Base-by-base conservation (phyloP, 768 basidiomycete species). In the Psilocybe azurescens region DNA sequence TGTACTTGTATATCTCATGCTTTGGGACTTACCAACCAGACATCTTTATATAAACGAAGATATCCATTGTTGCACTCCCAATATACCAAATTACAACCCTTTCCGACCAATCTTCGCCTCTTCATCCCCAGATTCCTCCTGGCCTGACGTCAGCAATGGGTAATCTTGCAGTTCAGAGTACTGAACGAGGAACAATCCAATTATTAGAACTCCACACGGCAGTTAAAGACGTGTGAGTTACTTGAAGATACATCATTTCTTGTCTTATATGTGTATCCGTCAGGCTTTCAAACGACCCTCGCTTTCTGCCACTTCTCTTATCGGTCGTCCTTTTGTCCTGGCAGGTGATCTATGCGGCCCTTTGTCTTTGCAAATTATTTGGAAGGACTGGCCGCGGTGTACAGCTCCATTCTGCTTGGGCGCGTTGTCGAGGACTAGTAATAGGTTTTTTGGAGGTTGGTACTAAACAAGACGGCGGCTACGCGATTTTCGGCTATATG, bases 401-500 rank as follows among this genome's bases (percentile, higher is more conserved):
- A 44, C 14, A 5, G 8, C 14, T 1, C 41, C 5, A 14, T 13
- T 9, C 41, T 44, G 5, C 2, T 5, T 44, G 41, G 41, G 14
- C 41, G 14, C 41, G 41, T 44, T 44, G 11, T 44, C 41, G 14
- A 14, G 14, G 41, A 7, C 41, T 44, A 14, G 38, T 39, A 1
- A 3, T 8, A 39, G 38, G 38, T 13, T 14, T 9, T 5, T 14
- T 16, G 41, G 41, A 16, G 14, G 41, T 44, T n/a, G 5, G n/a
- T 14, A 13, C n/a, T 5, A 7, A 10, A 16, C 41, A 44, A 16
- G 41, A 44, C 24, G 62, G 62, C 13, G 46, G 53, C n/a, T 54
- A 50, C 11, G 16, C 10, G 18, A 54, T 59, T 36, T 59, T 58
- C 50, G 62, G 20, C 1, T 63, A 39, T 14, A 50, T 41, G 52